phyloP scores from a whole-genome alignment of 352 stramenopile genomes.

The Pythium rhizo-oryzae region DNA sequence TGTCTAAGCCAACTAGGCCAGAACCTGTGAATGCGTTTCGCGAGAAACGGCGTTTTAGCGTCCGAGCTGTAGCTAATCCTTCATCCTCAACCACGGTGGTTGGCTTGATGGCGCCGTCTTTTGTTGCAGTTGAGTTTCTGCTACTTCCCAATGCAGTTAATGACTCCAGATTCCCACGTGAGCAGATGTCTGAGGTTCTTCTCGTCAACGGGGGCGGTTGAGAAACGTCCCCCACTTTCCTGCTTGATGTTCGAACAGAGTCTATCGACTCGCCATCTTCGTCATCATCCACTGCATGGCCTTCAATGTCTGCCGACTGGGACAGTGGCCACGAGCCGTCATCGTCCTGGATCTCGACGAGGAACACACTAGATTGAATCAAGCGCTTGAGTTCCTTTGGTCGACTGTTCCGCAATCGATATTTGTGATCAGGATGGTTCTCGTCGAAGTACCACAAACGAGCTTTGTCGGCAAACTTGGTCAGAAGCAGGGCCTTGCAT shows the following conservation, averaged over 20 bases:
- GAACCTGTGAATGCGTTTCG: conserved; percentile 77
- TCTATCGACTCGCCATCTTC: conserved; percentile 28
- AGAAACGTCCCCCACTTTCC: conserved; percentile 27
- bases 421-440: conserved; percentile 65
- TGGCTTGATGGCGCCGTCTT: conserved; percentile 16
- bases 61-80: conserved; percentile 28
- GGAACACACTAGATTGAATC: conserved; percentile 75
- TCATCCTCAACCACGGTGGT: conserved; percentile 36
- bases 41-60: conserved; percentile 69
- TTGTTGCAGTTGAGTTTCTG: conserved; percentile 21
- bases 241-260: conserved; percentile 23
- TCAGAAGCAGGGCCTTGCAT: conserved; percentile 72
- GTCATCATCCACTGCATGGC: conserved; percentile 29
- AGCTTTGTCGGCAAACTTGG: conserved; percentile 73
- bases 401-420: conserved; percentile 50
- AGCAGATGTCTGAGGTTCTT: conserved; percentile 80
- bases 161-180: conserved; percentile 67
- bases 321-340: conserved; percentile 87
- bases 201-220: conserved; percentile 36
- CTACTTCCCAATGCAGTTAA: conserved; percentile 41
- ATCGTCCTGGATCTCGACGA: conserved; percentile 84
- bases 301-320: conserved; percentile 42
- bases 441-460: conserved; percentile 87
- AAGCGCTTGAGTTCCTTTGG: conserved; percentile 57
- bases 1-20: conserved; percentile 91